Conservation (phyloP, 2,329 filamentous ascomycete species). For the Diaporthe sp. region DNA sequence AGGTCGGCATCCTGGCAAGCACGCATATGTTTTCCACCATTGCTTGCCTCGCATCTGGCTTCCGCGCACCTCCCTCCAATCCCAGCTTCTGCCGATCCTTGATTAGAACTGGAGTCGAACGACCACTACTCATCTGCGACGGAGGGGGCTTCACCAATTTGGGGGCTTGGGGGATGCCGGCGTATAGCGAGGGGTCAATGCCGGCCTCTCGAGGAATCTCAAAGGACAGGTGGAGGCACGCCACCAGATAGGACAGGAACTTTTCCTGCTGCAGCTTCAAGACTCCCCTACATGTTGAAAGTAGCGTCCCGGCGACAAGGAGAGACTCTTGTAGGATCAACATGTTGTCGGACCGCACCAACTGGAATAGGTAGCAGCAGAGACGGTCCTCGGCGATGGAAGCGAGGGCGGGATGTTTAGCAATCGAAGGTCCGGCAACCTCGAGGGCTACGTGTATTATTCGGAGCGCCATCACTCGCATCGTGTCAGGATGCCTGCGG, state of each 20-base stretch:
- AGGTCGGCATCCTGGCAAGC: slow-evolving; percentile 91
- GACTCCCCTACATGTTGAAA: slow-evolving; percentile 90
- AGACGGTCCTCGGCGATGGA: slow-evolving; percentile 91
- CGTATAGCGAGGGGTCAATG: slow-evolving; percentile 92
- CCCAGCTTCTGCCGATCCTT: slow-evolving; percentile 94
- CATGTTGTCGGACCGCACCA: slow-evolving; percentile 97
- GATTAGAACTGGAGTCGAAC: slow-evolving; percentile 90
- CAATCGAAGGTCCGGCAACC: slow-evolving; percentile 95
- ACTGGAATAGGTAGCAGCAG: slow-evolving; percentile 94
- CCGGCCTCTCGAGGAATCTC: slow-evolving; percentile 92
- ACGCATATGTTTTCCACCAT: slow-evolving; percentile 98
- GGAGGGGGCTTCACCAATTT: slow-evolving; percentile 85
- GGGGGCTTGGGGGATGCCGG: slow-evolving; percentile 92
- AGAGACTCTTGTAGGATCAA: slow-evolving; percentile 93
- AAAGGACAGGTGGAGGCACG: slow-evolving; percentile 92
- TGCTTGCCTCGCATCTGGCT: slow-evolving; percentile 94
- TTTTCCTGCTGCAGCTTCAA: slow-evolving; percentile 97
- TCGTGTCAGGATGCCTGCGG: slow-evolving; percentile 90
- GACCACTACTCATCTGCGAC: slow-evolving; percentile 82
- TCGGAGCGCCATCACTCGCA: slow-evolving; percentile 96
- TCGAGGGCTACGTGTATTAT: slow-evolving; percentile 98
- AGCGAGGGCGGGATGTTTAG: slow-evolving; percentile 89
- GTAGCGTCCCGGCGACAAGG: slow-evolving; percentile 89
- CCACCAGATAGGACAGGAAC: slow-evolving; percentile 93
- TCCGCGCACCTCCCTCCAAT: slow-evolving; percentile 90